Conservation (phyloP, 306 rosid genomes). For the Cicer bijugum region DNA sequence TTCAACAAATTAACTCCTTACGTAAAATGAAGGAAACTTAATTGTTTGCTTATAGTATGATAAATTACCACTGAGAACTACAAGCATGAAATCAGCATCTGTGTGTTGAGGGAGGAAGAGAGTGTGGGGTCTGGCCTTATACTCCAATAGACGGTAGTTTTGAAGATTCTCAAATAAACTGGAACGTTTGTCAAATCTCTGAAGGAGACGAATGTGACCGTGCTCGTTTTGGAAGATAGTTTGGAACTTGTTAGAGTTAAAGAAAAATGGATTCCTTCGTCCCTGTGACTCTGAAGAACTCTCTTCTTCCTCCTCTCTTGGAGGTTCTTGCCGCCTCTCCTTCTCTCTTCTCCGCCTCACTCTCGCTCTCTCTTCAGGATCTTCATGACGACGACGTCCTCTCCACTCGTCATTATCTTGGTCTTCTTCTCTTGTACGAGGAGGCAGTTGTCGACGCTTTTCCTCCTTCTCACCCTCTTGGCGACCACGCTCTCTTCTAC, state of each 20-base stretch:
- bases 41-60: not conserved
- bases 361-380: slow-evolving; percentile 47
- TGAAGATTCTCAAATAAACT: slow-evolving; percentile 3
- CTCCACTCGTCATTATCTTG: not conserved
- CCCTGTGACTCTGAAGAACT: not conserved
- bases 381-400: not conserved
- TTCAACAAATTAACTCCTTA: not conserved
- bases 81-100: slow-evolving; percentile 44
- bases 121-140: slow-evolving; percentile 33
- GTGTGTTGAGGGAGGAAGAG: slow-evolving; percentile 42
- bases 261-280: slow-evolving; percentile 35
- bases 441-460: not conserved
- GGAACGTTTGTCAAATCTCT: slow-evolving; percentile 28
- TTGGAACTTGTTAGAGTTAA: slow-evolving; percentile 8
- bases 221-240: slow-evolving; percentile 21
- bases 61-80: slow-evolving; percentile 16
- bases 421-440: not conserved
- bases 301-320: not conserved
- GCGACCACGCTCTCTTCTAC: slow-evolving; percentile 15
- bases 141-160: slow-evolving; percentile 24
- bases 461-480: slow-evolving; percentile 30
- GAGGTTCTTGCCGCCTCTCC: not conserved
- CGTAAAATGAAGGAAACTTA: not conserved
- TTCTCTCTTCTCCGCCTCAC: not conserved
- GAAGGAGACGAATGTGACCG: slow-evolving; percentile 39